Base-by-base conservation (phyloP, 257 asterid genomes). In the Ilex aquifolium region DNA sequence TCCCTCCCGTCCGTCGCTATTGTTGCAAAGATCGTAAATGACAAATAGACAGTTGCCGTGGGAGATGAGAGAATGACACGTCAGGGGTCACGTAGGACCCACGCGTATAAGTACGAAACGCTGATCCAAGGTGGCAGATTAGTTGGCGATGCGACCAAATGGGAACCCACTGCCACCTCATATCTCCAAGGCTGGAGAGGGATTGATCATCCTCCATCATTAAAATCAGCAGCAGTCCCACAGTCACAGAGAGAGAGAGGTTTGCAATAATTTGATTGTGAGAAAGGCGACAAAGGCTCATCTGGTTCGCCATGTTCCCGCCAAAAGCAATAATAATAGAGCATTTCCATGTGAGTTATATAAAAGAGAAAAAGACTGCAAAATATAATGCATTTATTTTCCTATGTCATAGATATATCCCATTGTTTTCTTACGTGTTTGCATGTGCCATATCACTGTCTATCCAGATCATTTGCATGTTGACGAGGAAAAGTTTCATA, bases 11-110 rank as follows among this genome's bases (percentile, higher is more conserved):
- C 42, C 8, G 42, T 4, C 42, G 8, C 8, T 36, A 4, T 3
- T 60, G 71, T 72, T 77, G 63, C 63, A 66, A 32, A 70, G 50
- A 27, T 13, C 36, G 75, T 61, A 76, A 68, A 64, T 1, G 81
- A 76, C 81, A 65, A 76, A 65, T 11, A 44, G 57, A 63, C 15
- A n/a, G n/a, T 15, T 3, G 64, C 21, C 14, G 9, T 4, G 50
- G 46, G 67, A 61, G 46, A 30, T 62, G 13, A 60, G 21, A 31
- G 53, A 61, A 66, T 57, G 76, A 67, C 80, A 76, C 74, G 73
- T 76, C 69, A 16, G 12, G 16, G 8, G 40, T 11, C 6, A 32
- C 4, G 29, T 53, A 66, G 70, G 48, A 32, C 57, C 63, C 21
- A 8, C 29, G 1, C 11, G 3, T 6, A 1, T n/a, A 1, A 3